phyloP scores from a whole-genome alignment of 306 rosid genomes.

The Lupinus albus region DNA sequence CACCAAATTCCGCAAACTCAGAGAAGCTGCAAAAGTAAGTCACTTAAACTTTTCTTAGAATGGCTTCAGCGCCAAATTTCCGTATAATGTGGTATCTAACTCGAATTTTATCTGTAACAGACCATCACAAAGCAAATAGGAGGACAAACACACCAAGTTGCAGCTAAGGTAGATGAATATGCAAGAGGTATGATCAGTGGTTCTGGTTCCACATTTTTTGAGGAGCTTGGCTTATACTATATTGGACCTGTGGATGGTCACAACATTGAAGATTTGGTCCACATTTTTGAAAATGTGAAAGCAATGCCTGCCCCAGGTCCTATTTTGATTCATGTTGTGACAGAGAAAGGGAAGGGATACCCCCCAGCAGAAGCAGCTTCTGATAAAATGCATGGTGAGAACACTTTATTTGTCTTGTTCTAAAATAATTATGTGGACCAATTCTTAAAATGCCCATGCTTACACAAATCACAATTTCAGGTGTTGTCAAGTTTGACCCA shows the following conservation, averaged over 20 bases:
- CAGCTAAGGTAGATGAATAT: conserved; percentile 77
- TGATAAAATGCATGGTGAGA: conserved; percentile 78
- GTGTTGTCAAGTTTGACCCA: conserved; percentile 73
- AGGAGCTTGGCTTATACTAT: conserved; percentile 80
- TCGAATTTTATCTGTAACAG: conserved; percentile 42
- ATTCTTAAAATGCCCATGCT: conserved; percentile 18
- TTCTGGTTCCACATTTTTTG: conserved; percentile 67
- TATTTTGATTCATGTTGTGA: conserved; percentile 70
- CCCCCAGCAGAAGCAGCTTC: conserved; percentile 84
- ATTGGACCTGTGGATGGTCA: conserved; percentile 88
- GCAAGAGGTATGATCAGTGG: conserved; percentile 72
- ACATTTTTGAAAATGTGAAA: conserved; percentile 62
- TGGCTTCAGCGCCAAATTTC: conserved; percentile 15
- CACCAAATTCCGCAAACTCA: conserved; percentile 60
- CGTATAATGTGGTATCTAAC: conserved; percentile 33
- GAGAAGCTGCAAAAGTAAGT: conserved; percentile 76
- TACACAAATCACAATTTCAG: conserved; percentile 39
- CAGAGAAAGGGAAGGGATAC: conserved; percentile 88
- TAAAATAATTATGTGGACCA: conserved; percentile 1
- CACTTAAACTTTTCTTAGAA: background rate
- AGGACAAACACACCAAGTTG: conserved; percentile 66
- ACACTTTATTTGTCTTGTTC: conserved; percentile 1
- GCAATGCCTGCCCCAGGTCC: conserved; percentile 71
- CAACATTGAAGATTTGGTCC: conserved; percentile 60
- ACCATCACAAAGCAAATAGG: conserved; percentile 69